Base-by-base conservation (phyloP, 225 moss, liverwort and hornwort genomes). In the Physcomitrellopsis africana region DNA sequence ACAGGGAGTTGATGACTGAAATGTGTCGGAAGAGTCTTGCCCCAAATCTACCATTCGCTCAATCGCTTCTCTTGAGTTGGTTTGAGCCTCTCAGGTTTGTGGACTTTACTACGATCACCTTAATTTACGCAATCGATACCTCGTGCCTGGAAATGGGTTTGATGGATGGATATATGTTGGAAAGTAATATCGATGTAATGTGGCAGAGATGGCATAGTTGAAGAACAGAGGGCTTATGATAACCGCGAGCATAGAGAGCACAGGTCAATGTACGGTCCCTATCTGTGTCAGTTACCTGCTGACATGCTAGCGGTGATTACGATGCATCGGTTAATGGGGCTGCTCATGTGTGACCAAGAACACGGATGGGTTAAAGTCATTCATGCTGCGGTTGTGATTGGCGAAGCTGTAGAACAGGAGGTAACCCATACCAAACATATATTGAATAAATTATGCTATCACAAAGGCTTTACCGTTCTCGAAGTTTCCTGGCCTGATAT, bases 21-120 rank as follows among this genome's bases (percentile, higher is more conserved):
- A 95, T 95, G 95, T 95, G 95, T 88, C 86, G 88, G 68, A 95
- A 92, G 78, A 93, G 90, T 32, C 80, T 95, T 77, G 95, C 93
- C 8, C 91, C 95, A 0, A 95, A 89, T 82, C 77, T 95, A 27
- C 93, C 91, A 3, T 91, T 89, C 72, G 91, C 91, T 68, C 91
- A 93, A 72, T 84, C 90, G 8, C 78, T 95, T 60, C 80, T 91
- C 11, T 77, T 95, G 63, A 91, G 95, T 48, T 95, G 95, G 95
- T 95, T 95, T 65, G 93, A 95, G 83, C 95, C 95, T 32, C 82
- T 95, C 27, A 93, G 88, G 73, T 88, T 85, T 71, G 86, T 63
- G 37, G 58, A 49, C 29, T 68, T 58, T 43, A 15, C 9, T 69
- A 54, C 69, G 9, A 82, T 80, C 24, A 53, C 51, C 66, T 69